Percentiles rank a stretch among this genome's conserved stretches.
These are phyloP conservation scores for Vitis labrusca DNA, from an alignment of 164 flowering plant species.

Conservation along the genomic window DNA sequence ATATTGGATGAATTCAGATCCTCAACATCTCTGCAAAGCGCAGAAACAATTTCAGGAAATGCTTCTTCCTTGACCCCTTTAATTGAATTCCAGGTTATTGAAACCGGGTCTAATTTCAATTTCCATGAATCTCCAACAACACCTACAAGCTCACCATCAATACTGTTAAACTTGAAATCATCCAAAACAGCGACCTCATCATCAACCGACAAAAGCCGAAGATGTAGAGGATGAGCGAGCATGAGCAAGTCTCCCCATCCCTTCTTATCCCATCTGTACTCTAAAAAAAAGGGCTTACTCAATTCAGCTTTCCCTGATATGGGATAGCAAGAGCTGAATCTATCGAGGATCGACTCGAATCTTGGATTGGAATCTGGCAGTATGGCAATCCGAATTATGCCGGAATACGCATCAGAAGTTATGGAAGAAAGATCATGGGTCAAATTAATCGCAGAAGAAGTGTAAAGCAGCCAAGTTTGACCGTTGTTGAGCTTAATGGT, in stretches of 20 bases:
- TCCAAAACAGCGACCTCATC: slow-evolving; percentile 42
- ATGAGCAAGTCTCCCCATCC: slow-evolving; percentile 84
- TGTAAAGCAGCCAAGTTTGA: slow-evolving; percentile 83
- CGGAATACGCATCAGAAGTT: slow-evolving; percentile 49
- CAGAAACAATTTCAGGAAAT: slow-evolving; percentile 46
- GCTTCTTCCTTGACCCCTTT: slow-evolving; percentile 52
- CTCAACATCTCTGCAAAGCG: slow-evolving; percentile 62
- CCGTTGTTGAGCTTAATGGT: slow-evolving; percentile 59
- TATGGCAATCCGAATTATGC: slow-evolving; percentile 64
- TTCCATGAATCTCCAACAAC: slow-evolving; percentile 84
- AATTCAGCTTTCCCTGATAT: slow-evolving; percentile 64
- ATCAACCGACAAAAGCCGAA: slow-evolving; percentile 41
- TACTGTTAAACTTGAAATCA: slow-evolving; percentile 68
- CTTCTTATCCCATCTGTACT: slow-evolving; percentile 82
- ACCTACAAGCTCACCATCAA: slow-evolving; percentile 97
- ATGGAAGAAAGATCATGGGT: slow-evolving; percentile 36
- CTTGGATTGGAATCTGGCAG: slow-evolving; percentile 45
- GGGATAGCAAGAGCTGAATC: slow-evolving; percentile 76
- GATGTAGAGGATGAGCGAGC: slow-evolving; percentile 87
- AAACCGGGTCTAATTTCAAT: slow-evolving; percentile 52
- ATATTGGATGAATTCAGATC: slow-evolving; percentile 40
- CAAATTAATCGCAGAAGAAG: slow-evolving; percentile 61
- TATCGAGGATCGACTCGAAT: slow-evolving; percentile 56
- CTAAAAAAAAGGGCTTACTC: slow-evolving; percentile 54
- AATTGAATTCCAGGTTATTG: slow-evolving; percentile 85